Conservation (phyloP, 352 stramenopile genomes). For the Pythium inflatum region DNA sequence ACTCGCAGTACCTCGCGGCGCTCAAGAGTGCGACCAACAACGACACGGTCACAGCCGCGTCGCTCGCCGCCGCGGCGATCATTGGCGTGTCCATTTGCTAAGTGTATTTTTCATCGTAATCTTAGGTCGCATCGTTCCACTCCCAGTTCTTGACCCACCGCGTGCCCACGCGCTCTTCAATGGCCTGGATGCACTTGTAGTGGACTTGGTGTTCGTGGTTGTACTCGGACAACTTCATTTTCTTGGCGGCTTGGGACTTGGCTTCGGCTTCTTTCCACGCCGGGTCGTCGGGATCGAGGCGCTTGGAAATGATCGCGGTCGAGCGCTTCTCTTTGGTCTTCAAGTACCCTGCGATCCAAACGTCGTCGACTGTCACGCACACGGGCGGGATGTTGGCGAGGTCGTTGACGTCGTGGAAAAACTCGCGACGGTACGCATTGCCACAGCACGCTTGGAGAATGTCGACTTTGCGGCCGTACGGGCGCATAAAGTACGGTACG, state of each 20-base stretch:
- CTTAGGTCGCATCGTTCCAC: conserved; percentile 5
- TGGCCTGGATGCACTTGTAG: conserved; percentile 81
- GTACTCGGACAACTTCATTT: conserved; percentile 78
- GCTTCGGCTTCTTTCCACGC: conserved; percentile 71
- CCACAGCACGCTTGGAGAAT: conserved; percentile 65
- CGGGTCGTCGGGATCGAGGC: conserved; percentile 67
- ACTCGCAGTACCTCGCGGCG: conserved; percentile 48
- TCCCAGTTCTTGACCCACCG: conserved; percentile 78
- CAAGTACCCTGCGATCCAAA: conserved; percentile 83
- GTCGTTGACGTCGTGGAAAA: conserved; percentile 72
- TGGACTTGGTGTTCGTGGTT: conserved; percentile 84
- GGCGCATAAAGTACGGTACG: conserved; percentile 83
- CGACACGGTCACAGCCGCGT: conserved; percentile 28
- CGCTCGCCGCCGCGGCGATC: conserved; percentile 37
- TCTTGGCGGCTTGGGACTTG: conserved; percentile 39
- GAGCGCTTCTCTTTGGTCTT: conserved; percentile 60
- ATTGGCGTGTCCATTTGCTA: conserved; percentile 30
- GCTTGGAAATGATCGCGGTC: conserved; percentile 79
- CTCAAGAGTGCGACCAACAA: conserved; percentile 35
- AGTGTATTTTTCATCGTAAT: neutral
- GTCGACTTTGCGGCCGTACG: conserved; percentile 70
- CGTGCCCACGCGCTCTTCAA: conserved; percentile 64
- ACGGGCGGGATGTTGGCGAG: conserved; percentile 67
- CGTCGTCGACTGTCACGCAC: conserved; percentile 82
- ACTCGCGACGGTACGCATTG: conserved; percentile 73